Conservation (phyloP, 352 stramenopile genomes). For the Globisporangium parvum region DNA sequence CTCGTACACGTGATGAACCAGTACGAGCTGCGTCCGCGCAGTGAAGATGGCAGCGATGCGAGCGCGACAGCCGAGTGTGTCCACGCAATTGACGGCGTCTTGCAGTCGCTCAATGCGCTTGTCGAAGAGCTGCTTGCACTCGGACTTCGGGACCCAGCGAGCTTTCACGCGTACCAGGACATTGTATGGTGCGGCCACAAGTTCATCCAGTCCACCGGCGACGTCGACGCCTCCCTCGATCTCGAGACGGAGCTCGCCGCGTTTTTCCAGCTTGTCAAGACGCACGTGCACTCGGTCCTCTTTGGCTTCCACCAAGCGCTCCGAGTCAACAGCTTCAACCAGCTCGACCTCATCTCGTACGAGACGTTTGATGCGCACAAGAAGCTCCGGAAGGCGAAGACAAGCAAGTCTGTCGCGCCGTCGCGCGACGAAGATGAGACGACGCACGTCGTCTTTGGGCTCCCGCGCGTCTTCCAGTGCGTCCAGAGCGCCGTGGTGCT, state of each 20-base stretch:
- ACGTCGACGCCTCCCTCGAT: constrained; percentile 11
- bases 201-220: constrained; percentile 19
- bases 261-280: constrained; percentile 52
- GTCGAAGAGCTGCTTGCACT: constrained; percentile 48
- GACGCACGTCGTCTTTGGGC: constrained; percentile 30
- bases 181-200: constrained; percentile 82
- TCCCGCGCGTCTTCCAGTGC: constrained; percentile 50
- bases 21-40: constrained; percentile 18
- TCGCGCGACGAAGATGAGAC: constrained; percentile 41
- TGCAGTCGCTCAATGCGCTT: constrained; percentile 43
- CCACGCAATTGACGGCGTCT: constrained; percentile 21
- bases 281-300: constrained; percentile 58
- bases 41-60: neutral
- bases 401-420: constrained; percentile 2
- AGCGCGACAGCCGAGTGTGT: constrained; percentile 3
- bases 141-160: constrained; percentile 51
- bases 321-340: constrained; percentile 74
- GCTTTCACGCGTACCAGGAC: constrained; percentile 76
- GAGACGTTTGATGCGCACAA: constrained; percentile 70
- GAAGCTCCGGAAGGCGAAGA: constrained; percentile 38
- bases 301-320: constrained; percentile 76
- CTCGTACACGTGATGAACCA: constrained; percentile 58
- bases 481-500: constrained; percentile 49
- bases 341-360: constrained; percentile 61
- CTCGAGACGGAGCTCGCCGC: constrained; percentile 27